Evolutionary conservation across 192 early-diverging fungal genomes (phyloP).

Genomic region (Funneliformis mosseae): DNA sequence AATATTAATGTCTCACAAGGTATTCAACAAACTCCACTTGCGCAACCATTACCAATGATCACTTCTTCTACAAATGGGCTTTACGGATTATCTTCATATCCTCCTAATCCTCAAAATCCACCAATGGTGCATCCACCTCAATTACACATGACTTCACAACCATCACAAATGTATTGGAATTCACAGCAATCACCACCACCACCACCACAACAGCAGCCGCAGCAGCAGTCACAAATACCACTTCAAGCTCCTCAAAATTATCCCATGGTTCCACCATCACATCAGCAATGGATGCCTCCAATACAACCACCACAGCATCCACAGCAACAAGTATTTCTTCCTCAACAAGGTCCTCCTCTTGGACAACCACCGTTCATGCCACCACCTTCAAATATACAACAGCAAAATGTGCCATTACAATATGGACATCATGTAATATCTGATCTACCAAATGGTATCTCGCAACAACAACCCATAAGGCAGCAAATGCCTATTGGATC

Average conservation of each 20-base stretch:
- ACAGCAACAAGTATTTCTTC: background rate
- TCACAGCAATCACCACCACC: background rate
- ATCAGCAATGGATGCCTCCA: background rate
- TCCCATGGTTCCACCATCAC: background rate
- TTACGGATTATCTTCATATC: background rate
- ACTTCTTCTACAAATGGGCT: background rate
- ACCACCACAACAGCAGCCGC: no score
- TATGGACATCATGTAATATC: background rate
- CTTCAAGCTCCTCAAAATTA: background rate
- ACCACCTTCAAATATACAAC: background rate
- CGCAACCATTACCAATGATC: background rate
- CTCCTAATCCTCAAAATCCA: background rate
- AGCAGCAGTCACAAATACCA: background rate
- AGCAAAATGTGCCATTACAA: background rate
- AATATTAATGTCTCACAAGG: background rate
- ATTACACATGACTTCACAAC: constrained; percentile 1
- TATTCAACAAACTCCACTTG: background rate
- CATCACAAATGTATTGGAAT: background rate
- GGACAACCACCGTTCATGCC: background rate
- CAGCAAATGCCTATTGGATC: background rate
- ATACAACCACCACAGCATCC: background rate
- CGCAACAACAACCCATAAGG: background rate
- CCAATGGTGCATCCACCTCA: background rate
- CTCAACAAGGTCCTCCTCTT: background rate
- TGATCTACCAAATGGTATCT: background rate